phyloP scores from a whole-genome alignment of 306 rosid genomes.

The Dicorynia guianensis region DNA sequence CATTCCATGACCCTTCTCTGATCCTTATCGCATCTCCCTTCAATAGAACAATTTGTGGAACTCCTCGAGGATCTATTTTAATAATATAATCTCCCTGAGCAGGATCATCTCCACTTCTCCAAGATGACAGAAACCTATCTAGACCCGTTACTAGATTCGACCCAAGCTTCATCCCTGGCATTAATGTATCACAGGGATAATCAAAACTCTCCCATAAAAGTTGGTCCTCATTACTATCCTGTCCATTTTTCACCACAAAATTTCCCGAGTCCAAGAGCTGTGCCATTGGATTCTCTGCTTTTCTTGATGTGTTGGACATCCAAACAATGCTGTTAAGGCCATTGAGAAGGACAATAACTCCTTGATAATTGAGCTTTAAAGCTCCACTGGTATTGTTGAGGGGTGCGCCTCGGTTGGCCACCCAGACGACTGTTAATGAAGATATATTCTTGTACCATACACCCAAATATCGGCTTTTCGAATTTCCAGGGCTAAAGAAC shows the following conservation, averaged over 20 bases:
- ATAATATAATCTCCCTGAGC: background rate
- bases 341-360: constrained; percentile 28
- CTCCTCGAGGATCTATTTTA: background rate
- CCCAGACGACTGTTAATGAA: constrained; percentile 37
- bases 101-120: constrained; percentile 29
- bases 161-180: constrained; percentile 38
- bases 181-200: background rate
- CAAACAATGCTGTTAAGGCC: background rate
- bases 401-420: constrained; percentile 39
- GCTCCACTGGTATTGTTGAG: constrained; percentile 12
- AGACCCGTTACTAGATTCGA: background rate
- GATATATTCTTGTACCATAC: constrained; percentile 33
- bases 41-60: background rate
- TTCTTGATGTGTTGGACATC: background rate
- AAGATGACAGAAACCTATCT: constrained; percentile 5
- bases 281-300: background rate
- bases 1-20: constrained; percentile 32
- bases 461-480: constrained; percentile 24
- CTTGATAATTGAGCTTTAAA: constrained; percentile 23
- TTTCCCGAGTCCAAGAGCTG: constrained; percentile 17
- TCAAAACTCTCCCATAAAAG: constrained; percentile 25
- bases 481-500: constrained; percentile 38
- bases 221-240: background rate
- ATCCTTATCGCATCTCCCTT: background rate
- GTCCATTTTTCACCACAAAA: background rate